Base-by-base conservation (phyloP, 257 asterid species). In the Eucommia ulmoides region DNA sequence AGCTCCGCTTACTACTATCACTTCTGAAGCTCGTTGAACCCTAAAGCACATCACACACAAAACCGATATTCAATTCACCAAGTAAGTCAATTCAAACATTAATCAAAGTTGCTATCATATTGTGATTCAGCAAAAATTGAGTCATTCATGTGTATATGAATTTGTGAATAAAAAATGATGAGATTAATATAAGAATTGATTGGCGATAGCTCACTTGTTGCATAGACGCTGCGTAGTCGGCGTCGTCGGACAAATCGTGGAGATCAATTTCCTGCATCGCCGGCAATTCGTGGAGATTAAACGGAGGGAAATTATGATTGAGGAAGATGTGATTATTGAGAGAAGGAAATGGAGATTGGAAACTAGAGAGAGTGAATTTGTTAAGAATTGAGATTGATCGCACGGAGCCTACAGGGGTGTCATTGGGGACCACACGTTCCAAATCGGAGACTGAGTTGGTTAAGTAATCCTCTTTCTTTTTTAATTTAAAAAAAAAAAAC, bases 161-260 rank as follows among this genome's bases (percentile, higher is more conserved):
- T 17, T 4, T 1, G 3, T 41, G 19, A 41, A 41, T 5, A 29
- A 5, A 7, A 29, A 42, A 15, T 18, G 19, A 41, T 42, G 19
- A 16, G 7, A 42, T 42, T 16, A 42, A 8, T 4, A 7, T 42
- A 16, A 2, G 2, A 42, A 6, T 17, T 15, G 19, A 22, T 22
- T 21, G 54, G 17, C 3, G 24, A 66, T 15, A 24, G 33, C 68
- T 41, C 41, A 83, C 97, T 70, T 83, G 93, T 60, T 80, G 84
- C 60, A 77, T 63, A 47, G 95, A 84, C 20, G 94, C 98, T 47
- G 93, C 98, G 57, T 89, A 89, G 63, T 89, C 94, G 58, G 83
- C 85, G 49, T 89, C 97, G 66, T 89, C 97, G 16, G 97, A 72
- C 3, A 89, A 80, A 70, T 89, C 96, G 65, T 73, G 67, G 49